phyloP scores from a whole-genome alignment of 2,329 filamentous ascomycete genomes.

The Aureobasidium leucospermi region DNA sequence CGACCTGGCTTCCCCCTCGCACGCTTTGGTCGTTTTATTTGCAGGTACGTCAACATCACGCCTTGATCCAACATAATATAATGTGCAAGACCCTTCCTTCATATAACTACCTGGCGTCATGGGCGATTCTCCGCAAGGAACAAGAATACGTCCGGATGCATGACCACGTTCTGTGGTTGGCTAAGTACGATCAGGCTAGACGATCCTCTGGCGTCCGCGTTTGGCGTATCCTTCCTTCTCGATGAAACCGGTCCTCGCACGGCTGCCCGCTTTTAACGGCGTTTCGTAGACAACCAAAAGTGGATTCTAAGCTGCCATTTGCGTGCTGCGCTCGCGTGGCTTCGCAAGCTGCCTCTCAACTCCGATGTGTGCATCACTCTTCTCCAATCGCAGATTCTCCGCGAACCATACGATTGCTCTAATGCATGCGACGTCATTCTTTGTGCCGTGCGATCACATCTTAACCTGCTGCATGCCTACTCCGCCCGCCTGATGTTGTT shows the following conservation, averaged over 20 bases:
- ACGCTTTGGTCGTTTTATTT: neutral
- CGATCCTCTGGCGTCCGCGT: constrained; percentile 14
- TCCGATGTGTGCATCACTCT: constrained; percentile 9
- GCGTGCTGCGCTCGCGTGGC: constrained; percentile 15
- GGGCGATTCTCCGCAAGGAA: constrained; percentile 11
- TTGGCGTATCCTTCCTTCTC: constrained; percentile 11
- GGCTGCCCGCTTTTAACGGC: constrained; percentile 9
- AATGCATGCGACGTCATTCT: constrained; percentile 11
- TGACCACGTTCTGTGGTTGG: constrained; percentile 5
- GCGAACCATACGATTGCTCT: constrained; percentile 3
- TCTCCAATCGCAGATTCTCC: constrained; percentile 13
- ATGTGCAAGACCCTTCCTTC: constrained; percentile 5
- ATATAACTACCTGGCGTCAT: constrained; percentile 13
- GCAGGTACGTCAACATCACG: constrained; percentile 3
- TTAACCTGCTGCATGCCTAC: constrained; percentile 1
- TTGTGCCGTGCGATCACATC: constrained; percentile 3
- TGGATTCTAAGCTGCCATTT: constrained; percentile 11
- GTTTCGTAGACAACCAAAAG: constrained; percentile 14
- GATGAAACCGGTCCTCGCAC: constrained; percentile 12
- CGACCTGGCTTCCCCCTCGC: neutral
- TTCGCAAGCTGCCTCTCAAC: constrained; percentile 5
- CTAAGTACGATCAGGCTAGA: constrained; percentile 12
- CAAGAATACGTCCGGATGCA: constrained; percentile 7
- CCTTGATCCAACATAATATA: constrained; percentile 1
- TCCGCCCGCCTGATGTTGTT: neutral